Evolutionary conservation across 2,329 filamentous ascomycete genomes (phyloP), one percentile per base, ranked within the genome.

Genomic region (Mariannaea elegans): DNA sequence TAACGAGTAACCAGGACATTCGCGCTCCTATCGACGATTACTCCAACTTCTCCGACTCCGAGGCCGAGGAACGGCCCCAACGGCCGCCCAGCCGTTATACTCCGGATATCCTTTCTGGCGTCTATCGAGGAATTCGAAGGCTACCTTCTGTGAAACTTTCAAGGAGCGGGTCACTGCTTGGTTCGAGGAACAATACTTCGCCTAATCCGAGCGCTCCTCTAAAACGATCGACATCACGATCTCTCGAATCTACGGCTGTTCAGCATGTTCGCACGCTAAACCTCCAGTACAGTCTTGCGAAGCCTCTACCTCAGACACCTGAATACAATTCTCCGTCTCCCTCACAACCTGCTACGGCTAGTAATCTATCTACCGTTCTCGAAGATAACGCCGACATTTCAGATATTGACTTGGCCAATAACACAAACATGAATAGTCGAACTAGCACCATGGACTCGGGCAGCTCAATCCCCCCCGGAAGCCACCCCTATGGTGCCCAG

Each of bases 191-290:
- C 54, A 66, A 59, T 54, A 64, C 67, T 2, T 64, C 59, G 23
- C 59, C 46, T 56, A 67, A 27, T 63, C 59, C 14, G 39, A 64
- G 16, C 39, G 65, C 56, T 54, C 39, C 47, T 53, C 65, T n/a
- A 64, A 63, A 41, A 55, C 67, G 46, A 44, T 34, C 56, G 32
- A 59, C 63, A 44, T 58, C 64, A 23, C 61, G 62, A 41, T 39
- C 58, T 27, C 56, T 50, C 55, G 55, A 71, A 42, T 62, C 54
- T 16, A 62, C 71, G 45, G 59, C 67, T 19, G 9, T 64, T 59
- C 77, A 83, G 75, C 83, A 87, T 86, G 84, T 76, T 58, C 78
- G 82, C 65, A 82, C 80, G 66, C 62, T 85, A 71, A 87, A 81
- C 64, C 73, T 87, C 48, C 83, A 85, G 68, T 77, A 82, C 58